Evolutionary conservation across 768 basidiomycete species (phyloP).

Genomic region (Podaxis mareebaensis): DNA sequence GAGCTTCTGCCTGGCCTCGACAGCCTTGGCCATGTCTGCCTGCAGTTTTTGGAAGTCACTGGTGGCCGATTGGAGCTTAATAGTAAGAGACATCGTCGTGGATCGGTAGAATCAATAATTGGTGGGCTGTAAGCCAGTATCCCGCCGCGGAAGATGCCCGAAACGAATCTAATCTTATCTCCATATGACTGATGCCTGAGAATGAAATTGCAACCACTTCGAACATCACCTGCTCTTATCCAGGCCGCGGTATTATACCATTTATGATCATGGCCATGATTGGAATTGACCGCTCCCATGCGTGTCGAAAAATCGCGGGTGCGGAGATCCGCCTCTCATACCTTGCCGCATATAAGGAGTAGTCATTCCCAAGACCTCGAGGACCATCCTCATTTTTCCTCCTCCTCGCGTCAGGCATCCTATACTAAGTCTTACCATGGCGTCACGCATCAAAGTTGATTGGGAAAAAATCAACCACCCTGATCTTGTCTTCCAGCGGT

Average conservation of each 20-base stretch:
- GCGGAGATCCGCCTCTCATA: background rate
- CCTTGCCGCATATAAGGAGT: background rate
- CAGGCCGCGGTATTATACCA: background rate
- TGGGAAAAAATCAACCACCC: conserved; percentile 69
- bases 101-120: conserved; percentile 6
- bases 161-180: conserved; percentile 10
- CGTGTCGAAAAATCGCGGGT: background rate
- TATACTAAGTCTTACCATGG: conserved; percentile 25
- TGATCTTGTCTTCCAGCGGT: conserved; percentile 64
- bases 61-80: conserved; percentile 66
- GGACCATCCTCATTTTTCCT: background rate
- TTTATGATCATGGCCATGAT: background rate
- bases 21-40: conserved; percentile 63
- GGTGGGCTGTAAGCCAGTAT: background rate
- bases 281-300: background rate
- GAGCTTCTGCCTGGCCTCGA: conserved; percentile 84
- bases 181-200: background rate
- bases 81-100: conserved; percentile 52
- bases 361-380: background rate
- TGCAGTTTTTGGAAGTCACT: conserved; percentile 83
- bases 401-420: background rate
- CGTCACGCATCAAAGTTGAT: conserved; percentile 39
- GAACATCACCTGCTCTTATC: background rate
- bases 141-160: background rate
- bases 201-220: background rate